These are phyloP conservation scores for Lachancea cidri DNA, from an alignment of 805 yeast species.

Conservation along the genomic window DNA sequence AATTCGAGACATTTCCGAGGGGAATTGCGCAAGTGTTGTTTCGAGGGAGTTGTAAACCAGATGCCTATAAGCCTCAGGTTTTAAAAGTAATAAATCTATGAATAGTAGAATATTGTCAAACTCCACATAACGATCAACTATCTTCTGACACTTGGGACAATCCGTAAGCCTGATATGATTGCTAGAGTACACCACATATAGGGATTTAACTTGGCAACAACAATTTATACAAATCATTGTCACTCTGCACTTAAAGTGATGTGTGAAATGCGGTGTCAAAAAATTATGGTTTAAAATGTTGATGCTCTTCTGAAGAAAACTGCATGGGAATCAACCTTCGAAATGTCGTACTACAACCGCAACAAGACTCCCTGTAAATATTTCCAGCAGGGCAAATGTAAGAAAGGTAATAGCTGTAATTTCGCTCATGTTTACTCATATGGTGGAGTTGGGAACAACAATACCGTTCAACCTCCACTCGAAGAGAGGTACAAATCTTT, in stretches of 20 bases:
- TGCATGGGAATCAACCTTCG: slow-evolving; percentile 2
- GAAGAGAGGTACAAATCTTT: slow-evolving; percentile 20
- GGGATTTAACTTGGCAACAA: slow-evolving; percentile 53
- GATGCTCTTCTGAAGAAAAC: neutral
- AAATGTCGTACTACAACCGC: slow-evolving; percentile 10
- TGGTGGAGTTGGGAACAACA: slow-evolving; percentile 9
- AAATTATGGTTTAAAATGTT: neutral
- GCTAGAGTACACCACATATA: slow-evolving; percentile 69
- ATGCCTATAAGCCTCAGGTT: slow-evolving; percentile 86
- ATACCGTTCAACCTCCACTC: slow-evolving; percentile 12
- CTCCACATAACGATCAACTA: slow-evolving; percentile 90
- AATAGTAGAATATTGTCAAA: slow-evolving; percentile 78
- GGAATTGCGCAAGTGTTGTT: slow-evolving; percentile 13
- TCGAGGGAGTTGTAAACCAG: slow-evolving; percentile 65
- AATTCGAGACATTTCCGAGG: slow-evolving; percentile 7
- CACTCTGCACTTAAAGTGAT: neutral
- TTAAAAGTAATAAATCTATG: slow-evolving; percentile 75
- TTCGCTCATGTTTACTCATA: slow-evolving; percentile 38
- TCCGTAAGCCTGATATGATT: slow-evolving; percentile 75
- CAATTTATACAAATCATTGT: slow-evolving; percentile 92
- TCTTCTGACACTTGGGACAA: slow-evolving; percentile 63
- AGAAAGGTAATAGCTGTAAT: slow-evolving; percentile 39
- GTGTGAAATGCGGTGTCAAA: too few species aligned
- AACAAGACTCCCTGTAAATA: slow-evolving; percentile 39
- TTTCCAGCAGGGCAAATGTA: slow-evolving; percentile 40